Evolutionary conservation across 306 rosid genomes (phyloP).

Genomic region (Quercus glauca): DNA sequence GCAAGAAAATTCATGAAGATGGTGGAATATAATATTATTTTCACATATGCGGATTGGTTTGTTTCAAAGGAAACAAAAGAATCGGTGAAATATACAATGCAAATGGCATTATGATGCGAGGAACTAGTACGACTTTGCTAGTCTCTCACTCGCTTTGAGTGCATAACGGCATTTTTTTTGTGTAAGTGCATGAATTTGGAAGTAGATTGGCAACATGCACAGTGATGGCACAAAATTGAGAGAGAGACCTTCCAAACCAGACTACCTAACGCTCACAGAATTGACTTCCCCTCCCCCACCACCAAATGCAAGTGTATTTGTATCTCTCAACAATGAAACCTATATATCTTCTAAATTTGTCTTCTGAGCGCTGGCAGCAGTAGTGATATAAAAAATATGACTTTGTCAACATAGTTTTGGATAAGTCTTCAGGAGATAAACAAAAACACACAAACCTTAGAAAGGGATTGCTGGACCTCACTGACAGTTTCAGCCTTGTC

Average conservation of each 20-base stretch:
- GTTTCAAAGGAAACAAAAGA: not conserved
- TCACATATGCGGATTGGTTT: not conserved
- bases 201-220: too few relatives aligned
- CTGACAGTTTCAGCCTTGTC: conserved; percentile 55
- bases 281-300: too few relatives aligned
- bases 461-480: conserved; percentile 76
- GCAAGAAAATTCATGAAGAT: not conserved
- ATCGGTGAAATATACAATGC: not conserved
- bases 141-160: too few relatives aligned
- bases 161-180: not conserved
- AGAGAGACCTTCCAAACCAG: too few relatives aligned
- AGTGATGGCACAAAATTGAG: too few relatives aligned
- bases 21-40: not conserved
- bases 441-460: conserved; percentile 51
- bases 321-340: not conserved
- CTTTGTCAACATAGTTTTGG: not conserved
- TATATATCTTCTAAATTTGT: not conserved
- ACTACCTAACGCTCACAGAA: too few relatives aligned
- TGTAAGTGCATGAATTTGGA: not conserved
- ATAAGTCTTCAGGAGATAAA: not conserved
- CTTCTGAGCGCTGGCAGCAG: not conserved
- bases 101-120: not conserved
- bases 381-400: not conserved
- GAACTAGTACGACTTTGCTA: not conserved
- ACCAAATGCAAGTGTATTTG: not conserved